These are phyloP conservation scores for Epicoccum nigrum DNA, from an alignment of 2,329 filamentous ascomycete species.

Conservation along the genomic window DNA sequence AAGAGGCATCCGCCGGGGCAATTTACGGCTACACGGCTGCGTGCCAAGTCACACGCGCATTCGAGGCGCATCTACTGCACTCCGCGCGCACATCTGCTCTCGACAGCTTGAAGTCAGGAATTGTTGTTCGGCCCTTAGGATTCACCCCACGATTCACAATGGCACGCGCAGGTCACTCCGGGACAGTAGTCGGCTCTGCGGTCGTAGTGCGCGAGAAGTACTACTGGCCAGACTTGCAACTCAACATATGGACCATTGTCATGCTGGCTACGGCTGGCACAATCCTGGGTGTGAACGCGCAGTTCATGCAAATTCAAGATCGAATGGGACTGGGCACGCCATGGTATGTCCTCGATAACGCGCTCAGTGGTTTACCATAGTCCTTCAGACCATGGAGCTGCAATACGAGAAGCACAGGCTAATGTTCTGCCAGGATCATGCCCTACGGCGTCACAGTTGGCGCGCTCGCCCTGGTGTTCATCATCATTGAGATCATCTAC, in stretches of 20 bases:
- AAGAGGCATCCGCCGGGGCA: not conserved
- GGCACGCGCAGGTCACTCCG: conserved; percentile 43
- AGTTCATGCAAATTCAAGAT: conserved; percentile 65
- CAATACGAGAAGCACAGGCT: not conserved
- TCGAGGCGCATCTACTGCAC: conserved; percentile 11
- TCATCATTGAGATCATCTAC: conserved; percentile 63
- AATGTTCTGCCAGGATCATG: conserved; percentile 61
- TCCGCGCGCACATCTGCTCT: not conserved
- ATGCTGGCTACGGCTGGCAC: conserved; percentile 64
- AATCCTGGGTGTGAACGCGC: conserved; percentile 65
- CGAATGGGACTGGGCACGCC: conserved; percentile 62
- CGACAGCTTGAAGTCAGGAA: not conserved
- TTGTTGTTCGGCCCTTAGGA: not conserved
- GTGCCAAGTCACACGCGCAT: conserved; percentile 7
- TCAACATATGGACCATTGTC: conserved; percentile 69
- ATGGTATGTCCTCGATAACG: conserved; percentile 55
- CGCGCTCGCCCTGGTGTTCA: conserved; percentile 62
- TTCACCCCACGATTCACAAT: conserved; percentile 25
- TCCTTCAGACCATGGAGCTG: not conserved
- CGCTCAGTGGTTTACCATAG: too few species aligned
- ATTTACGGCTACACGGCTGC: conserved; percentile 11
- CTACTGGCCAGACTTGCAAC: conserved; percentile 69
- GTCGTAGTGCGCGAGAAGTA: conserved; percentile 60
- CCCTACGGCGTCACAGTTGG: conserved; percentile 67
- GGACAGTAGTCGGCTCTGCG: conserved; percentile 45